Conservation (phyloP, 2,329 filamentous ascomycete genomes). For the Sarocladiaceae sp. region DNA sequence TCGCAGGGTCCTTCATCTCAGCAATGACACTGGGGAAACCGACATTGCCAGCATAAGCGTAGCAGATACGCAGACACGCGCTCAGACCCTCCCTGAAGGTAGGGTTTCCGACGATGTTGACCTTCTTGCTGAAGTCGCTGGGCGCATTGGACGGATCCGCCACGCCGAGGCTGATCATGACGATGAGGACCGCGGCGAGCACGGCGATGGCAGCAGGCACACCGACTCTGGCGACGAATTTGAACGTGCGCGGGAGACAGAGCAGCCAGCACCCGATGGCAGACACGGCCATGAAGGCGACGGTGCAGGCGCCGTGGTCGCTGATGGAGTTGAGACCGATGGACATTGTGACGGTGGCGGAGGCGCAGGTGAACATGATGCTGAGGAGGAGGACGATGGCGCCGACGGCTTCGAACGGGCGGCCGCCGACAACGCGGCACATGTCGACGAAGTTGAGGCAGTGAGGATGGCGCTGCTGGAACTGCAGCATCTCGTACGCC, state of each 20-base stretch:
- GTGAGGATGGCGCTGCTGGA: constrained; percentile 62
- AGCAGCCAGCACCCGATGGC: constrained; percentile 56
- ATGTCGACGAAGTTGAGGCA: constrained; percentile 67
- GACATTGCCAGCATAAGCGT: constrained; percentile 31
- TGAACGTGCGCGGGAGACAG: constrained; percentile 63
- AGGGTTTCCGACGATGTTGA: constrained; percentile 23
- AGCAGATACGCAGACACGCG: constrained; percentile 28
- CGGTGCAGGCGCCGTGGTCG: constrained; percentile 55
- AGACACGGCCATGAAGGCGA: constrained; percentile 57
- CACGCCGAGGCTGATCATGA: constrained; percentile 29
- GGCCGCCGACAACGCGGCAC: constrained; percentile 44
- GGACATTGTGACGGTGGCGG: constrained; percentile 60
- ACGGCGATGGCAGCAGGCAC: constrained; percentile 24
- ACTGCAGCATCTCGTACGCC: constrained; percentile 50
- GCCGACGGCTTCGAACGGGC: constrained; percentile 18
- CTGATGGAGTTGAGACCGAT: constrained; percentile 65
- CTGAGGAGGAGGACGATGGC: constrained; percentile 63
- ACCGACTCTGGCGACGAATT: constrained; percentile 25
- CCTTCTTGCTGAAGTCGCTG: constrained; percentile 20
- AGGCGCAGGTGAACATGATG: constrained; percentile 64
- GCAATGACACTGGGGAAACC: constrained; percentile 29
- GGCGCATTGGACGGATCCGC: constrained; percentile 23
- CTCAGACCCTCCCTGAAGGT: constrained; percentile 25
- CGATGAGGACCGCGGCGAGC: constrained; percentile 27
- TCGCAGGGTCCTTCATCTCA: constrained; percentile 26